These are phyloP conservation scores for Buxus sempervirens DNA, from an alignment of 164 flowering plant species.

Conservation along the genomic window DNA sequence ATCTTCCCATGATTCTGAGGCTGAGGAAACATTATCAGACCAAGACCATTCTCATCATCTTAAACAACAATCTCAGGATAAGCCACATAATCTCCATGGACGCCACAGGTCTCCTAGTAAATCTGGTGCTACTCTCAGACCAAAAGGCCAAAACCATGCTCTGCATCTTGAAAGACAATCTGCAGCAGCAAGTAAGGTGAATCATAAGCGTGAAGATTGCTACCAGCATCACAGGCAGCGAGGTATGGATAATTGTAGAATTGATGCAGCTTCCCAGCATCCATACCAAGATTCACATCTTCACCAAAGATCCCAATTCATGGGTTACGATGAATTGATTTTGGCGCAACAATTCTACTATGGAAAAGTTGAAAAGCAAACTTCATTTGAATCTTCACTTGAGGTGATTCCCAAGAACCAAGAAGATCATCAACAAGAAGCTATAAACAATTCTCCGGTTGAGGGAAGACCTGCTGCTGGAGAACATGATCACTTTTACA, in stretches of 20 bases:
- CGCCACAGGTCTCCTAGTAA: no score
- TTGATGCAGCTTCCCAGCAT: neutral
- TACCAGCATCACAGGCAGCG: neutral
- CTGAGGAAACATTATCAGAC: conserved; percentile 18
- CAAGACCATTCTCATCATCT: neutral
- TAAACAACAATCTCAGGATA: no score
- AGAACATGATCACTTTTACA: no score
- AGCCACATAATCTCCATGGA: no score
- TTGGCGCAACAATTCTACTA: neutral
- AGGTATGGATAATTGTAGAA: neutral
- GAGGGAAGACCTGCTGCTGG: no score
- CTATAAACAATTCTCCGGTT: neutral
- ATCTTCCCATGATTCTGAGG: conserved; percentile 5
- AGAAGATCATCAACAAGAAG: conserved; percentile 2
- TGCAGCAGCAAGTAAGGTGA: no score
- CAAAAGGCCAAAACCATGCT: no score
- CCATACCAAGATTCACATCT: neutral
- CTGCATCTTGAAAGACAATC: no score
- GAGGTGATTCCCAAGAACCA: neutral
- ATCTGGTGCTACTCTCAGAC: no score
- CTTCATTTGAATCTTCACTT: no score
- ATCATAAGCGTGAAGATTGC: no score
- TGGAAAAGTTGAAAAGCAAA: no score
- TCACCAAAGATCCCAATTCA: neutral
- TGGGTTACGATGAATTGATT: neutral